Percentiles rank a stretch among this genome's conserved stretches.
These are phyloP conservation scores for Pythium myriotylum DNA, from an alignment of 352 stramenopile genomes.

Conservation along the genomic window DNA sequence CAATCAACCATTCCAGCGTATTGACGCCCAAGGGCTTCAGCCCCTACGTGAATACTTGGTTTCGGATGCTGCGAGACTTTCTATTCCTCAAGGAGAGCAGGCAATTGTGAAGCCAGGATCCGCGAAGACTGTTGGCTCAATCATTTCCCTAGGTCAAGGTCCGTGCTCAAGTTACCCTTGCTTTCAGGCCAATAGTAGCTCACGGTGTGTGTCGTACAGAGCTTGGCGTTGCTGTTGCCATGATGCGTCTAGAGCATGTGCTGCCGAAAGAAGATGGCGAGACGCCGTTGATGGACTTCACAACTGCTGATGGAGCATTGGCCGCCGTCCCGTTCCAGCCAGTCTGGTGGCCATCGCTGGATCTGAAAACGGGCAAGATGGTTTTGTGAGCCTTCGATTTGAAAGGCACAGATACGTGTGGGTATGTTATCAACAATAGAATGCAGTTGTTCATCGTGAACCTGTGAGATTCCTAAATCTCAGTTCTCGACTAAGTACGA, in stretches of 20 bases:
- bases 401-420: conserved; percentile 2
- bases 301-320: conserved; percentile 66
- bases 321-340: conserved; percentile 74
- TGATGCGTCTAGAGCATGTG: conserved; percentile 80
- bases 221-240: conserved; percentile 60
- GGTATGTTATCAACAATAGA: too few species aligned
- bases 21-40: conserved; percentile 42
- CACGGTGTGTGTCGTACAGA: conserved; percentile 13
- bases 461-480: too few species aligned
- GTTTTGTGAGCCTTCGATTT: conserved; percentile 36
- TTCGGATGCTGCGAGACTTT: conserved; percentile 30
- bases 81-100: conserved; percentile 32
- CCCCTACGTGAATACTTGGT: conserved; percentile 52
- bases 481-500: conserved; percentile 24
- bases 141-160: conserved; percentile 49
- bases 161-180: background rate
- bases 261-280: conserved; percentile 46
- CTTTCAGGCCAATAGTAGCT: background rate
- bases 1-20: conserved; percentile 62
- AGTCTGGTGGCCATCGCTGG: conserved; percentile 73
- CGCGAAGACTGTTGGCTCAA: conserved; percentile 62
- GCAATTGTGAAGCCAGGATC: conserved; percentile 59
- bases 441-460: too few species aligned
- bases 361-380: conserved; percentile 79
- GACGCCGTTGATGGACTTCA: conserved; percentile 55